These are phyloP conservation scores for Rhinocladiella mackenziei DNA, from an alignment of 2,329 filamentous ascomycete genomes.

Conservation along the genomic window DNA sequence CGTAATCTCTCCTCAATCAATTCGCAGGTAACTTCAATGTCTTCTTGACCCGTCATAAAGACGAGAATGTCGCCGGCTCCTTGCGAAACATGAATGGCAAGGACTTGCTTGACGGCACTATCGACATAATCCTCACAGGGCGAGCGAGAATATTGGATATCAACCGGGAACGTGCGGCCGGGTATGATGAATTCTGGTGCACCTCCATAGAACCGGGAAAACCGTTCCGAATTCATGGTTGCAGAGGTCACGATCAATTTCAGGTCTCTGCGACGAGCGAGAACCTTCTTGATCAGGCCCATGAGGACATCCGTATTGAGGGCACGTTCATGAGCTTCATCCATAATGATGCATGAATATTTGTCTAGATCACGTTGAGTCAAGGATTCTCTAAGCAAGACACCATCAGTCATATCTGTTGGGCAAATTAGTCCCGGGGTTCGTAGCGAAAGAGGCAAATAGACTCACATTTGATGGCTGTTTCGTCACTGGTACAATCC, in stretches of 20 bases:
- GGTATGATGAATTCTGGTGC: slow-evolving; percentile 96
- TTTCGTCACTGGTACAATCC: slow-evolving; percentile 94
- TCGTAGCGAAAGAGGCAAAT: slow-evolving; percentile 14
- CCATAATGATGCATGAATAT: slow-evolving; percentile 99
- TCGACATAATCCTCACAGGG: slow-evolving; percentile 98
- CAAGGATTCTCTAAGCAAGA: slow-evolving; percentile 85
- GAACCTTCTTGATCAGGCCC: slow-evolving; percentile 95
- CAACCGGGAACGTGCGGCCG: slow-evolving; percentile 92
- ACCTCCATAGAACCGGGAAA: slow-evolving; percentile 92
- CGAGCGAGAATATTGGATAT: slow-evolving; percentile 90
- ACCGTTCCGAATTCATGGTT: slow-evolving; percentile 96
- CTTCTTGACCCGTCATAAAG: slow-evolving; percentile 99
- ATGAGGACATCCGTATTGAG: slow-evolving; percentile 96
- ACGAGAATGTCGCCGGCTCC: slow-evolving; percentile 89
- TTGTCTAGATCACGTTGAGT: slow-evolving; percentile 89
- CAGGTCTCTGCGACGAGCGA: slow-evolving; percentile 80
- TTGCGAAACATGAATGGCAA: slow-evolving; percentile 95
- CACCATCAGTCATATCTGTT: slow-evolving; percentile 89
- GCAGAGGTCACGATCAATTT: slow-evolving; percentile 97
- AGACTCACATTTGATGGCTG: slow-evolving; percentile 74
- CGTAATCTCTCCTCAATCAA: slow-evolving; percentile 81
- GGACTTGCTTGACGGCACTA: slow-evolving; percentile 88
- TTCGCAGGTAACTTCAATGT: slow-evolving; percentile 96
- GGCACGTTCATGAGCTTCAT: slow-evolving; percentile 95
- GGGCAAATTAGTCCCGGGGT: slow-evolving; percentile 10